Evolutionary conservation across 2,329 filamentous ascomycete genomes (phyloP).

Genomic region (Sarocladiaceae sp.): DNA sequence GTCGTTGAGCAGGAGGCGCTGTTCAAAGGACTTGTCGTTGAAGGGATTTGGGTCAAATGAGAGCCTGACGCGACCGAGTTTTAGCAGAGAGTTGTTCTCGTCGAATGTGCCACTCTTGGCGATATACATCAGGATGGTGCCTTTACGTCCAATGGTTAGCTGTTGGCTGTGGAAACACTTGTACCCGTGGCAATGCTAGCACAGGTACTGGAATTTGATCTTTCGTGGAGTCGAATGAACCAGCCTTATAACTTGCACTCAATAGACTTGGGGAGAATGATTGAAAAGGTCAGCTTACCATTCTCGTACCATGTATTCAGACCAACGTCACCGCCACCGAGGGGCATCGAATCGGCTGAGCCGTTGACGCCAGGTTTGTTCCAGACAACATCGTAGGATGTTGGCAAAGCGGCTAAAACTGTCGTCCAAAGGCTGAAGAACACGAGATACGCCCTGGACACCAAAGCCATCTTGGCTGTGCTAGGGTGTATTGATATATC

Average conservation of each 20-base stretch:
- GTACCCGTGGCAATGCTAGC: not conserved
- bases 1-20: slow-evolving; percentile 10
- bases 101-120: slow-evolving; percentile 11
- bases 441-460: not conserved
- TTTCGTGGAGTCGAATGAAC: not conserved
- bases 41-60: slow-evolving; percentile 9
- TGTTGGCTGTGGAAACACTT: not conserved
- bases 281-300: not conserved
- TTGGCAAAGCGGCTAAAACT: not conserved
- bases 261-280: not conserved
- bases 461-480: not conserved
- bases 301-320: slow-evolving; percentile 11
- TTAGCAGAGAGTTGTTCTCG: slow-evolving; percentile 11
- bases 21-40: slow-evolving; percentile 6
- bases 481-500: not conserved
- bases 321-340: slow-evolving; percentile 10
- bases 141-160: slow-evolving; percentile 3
- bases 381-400: slow-evolving; percentile 11
- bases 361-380: slow-evolving; percentile 9
- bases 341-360: slow-evolving; percentile 10
- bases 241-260: not conserved
- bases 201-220: not conserved
- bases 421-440: not conserved
- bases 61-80: slow-evolving; percentile 11
- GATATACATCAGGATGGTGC: slow-evolving; percentile 10